Evolutionary conservation across 129 eudicot species (phyloP).

Genomic region (Flaveria brownii): DNA sequence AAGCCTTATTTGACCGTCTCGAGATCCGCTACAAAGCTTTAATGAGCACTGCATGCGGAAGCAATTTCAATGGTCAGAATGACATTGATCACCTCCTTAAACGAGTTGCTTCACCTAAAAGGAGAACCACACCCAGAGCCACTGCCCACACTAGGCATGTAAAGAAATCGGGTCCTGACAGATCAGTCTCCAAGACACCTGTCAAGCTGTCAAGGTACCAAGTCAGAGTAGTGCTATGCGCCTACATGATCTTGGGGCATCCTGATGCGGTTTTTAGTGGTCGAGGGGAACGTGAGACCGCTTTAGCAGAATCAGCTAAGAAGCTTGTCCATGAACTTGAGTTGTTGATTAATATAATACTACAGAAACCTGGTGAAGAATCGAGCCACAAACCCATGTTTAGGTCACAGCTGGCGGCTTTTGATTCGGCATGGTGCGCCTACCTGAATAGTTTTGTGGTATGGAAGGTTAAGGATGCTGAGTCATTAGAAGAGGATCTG

Average conservation of each 20-base stretch:
- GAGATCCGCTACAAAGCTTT: slow-evolving; percentile 62
- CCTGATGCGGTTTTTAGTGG: slow-evolving; percentile 94
- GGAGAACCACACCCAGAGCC: slow-evolving; percentile 52
- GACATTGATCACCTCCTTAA: slow-evolving; percentile 89
- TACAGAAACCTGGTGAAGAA: slow-evolving; percentile 44
- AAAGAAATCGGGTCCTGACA: slow-evolving; percentile 44
- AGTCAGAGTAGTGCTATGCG: slow-evolving; percentile 85
- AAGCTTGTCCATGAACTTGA: slow-evolving; percentile 73
- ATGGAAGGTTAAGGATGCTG: slow-evolving; percentile 98
- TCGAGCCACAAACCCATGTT: slow-evolving; percentile 46
- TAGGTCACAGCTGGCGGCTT: slow-evolving; percentile 72
- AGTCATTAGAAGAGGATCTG: slow-evolving; percentile 86
- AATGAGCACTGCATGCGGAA: slow-evolving; percentile 29
- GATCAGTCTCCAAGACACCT: slow-evolving; percentile 44
- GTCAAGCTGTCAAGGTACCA: slow-evolving; percentile 72
- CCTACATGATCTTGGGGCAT: slow-evolving; percentile 89
- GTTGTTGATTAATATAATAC: slow-evolving; percentile 51
- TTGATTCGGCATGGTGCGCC: slow-evolving; percentile 98
- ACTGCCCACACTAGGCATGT: slow-evolving; percentile 38
- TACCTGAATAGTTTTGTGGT: slow-evolving; percentile 86
- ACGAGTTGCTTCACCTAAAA: slow-evolving; percentile 80
- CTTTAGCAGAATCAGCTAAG: slow-evolving; percentile 70
- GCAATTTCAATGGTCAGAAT: slow-evolving; percentile 38
- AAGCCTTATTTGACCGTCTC: slow-evolving; percentile 79
- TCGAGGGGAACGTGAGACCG: slow-evolving; percentile 76